Conservation (phyloP, 78 protist species). For the Creolimax fragrantissima region DNA sequence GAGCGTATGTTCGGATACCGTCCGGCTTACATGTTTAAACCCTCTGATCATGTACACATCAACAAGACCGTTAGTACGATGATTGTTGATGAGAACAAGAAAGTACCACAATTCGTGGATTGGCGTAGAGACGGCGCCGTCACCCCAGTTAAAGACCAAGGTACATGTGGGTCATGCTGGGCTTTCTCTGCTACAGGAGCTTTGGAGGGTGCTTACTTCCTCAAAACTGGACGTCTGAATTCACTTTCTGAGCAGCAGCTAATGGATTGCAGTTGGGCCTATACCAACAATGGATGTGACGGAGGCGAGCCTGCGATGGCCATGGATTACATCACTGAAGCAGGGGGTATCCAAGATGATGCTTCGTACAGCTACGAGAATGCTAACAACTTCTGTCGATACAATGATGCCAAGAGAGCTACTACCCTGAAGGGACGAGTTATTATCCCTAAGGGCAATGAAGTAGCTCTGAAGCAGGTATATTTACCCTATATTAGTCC, state of each 20-base stretch:
- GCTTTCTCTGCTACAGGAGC: conserved; percentile 55
- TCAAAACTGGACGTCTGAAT: background rate
- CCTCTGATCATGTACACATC: background rate
- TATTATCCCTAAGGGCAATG: background rate
- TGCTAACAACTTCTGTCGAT: background rate
- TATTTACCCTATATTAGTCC: too few species aligned
- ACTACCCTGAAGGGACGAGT: background rate
- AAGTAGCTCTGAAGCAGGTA: background rate
- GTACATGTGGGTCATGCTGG: conserved; percentile 65
- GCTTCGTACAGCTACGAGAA: background rate
- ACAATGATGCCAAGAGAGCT: background rate
- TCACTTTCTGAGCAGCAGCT: conserved; percentile 61
- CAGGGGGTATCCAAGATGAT: conserved; percentile 1
- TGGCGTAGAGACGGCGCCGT: conserved; percentile 59
- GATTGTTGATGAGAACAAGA: background rate
- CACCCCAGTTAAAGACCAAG: conserved; percentile 53
- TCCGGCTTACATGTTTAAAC: background rate
- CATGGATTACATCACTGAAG: background rate
- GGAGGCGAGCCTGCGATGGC: conserved; percentile 42
- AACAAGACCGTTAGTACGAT: background rate
- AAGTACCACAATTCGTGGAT: conserved; percentile 9
- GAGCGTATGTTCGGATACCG: background rate
- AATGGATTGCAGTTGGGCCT: conserved; percentile 46
- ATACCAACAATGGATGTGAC: conserved; percentile 62
- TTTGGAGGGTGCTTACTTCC: conserved; percentile 43